These are phyloP conservation scores for Ophiostoma novo-ulmi DNA, from an alignment of 2,329 filamentous ascomycete species.

Conservation along the genomic window DNA sequence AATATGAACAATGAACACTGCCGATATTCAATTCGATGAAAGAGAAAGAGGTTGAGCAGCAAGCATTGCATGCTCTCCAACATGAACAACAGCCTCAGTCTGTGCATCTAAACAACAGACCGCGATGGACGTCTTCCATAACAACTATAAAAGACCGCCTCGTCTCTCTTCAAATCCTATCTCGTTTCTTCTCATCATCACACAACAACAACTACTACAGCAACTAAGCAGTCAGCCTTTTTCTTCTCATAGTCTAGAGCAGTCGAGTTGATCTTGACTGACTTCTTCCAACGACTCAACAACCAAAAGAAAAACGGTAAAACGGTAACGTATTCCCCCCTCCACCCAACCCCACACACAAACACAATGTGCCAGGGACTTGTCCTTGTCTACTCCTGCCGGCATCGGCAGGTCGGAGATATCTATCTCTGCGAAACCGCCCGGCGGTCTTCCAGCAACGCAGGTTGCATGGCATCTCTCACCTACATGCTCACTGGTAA, in stretches of 20 bases:
- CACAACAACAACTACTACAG: neutral
- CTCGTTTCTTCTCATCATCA: conserved; percentile 3
- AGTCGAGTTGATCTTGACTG: neutral
- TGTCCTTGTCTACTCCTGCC: conserved; percentile 21
- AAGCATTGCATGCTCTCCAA: neutral
- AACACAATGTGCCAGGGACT: conserved; percentile 21
- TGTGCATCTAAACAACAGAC: neutral
- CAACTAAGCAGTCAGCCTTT: neutral
- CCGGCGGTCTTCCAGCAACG: neutral
- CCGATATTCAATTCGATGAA: neutral
- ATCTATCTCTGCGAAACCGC: conserved; percentile 13
- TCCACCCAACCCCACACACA: neutral
- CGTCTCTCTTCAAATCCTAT: neutral
- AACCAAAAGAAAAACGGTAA: neutral
- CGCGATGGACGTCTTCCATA: neutral
- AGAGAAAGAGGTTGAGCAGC: neutral
- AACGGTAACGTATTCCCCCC: neutral
- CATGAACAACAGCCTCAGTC: neutral
- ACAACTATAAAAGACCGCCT: neutral
- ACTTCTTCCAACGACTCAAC: neutral
- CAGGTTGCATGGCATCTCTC: conserved; percentile 16
- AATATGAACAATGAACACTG: neutral
- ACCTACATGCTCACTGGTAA: conserved; percentile 1
- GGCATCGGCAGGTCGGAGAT: conserved; percentile 17
- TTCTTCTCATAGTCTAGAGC: neutral